Conservation (phyloP, 2,329 filamentous ascomycete genomes). For the Lecanicillium sp. region DNA sequence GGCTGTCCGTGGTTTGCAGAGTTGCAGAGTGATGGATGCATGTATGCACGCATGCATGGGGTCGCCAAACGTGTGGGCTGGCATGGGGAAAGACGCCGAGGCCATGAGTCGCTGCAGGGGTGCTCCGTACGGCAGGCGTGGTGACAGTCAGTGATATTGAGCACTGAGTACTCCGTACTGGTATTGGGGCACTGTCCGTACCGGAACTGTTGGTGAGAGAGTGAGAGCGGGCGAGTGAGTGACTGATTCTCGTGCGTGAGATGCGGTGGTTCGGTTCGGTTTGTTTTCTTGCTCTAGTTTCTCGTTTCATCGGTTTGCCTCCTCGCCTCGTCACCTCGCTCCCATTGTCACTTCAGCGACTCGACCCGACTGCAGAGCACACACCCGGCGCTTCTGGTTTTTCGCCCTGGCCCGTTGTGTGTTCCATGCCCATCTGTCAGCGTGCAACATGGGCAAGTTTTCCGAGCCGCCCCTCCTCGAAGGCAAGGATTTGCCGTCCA, state of each 20-base stretch:
- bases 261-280: no score
- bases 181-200: no score
- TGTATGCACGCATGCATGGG: slow-evolving; percentile 1
- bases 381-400: neutral
- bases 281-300: no score
- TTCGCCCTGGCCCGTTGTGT: slow-evolving; percentile 2
- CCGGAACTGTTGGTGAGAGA: no score
- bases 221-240: no score
- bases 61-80: slow-evolving; percentile 28
- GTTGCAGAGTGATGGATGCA: slow-evolving; percentile 20
- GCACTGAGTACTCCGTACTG: no score
- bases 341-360: no score
- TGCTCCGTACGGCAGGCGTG: neutral
- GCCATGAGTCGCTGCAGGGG: slow-evolving; percentile 13
- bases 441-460: slow-evolving; percentile 14
- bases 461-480: slow-evolving; percentile 6
- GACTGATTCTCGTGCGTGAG: no score
- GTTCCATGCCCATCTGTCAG: slow-evolving; percentile 15
- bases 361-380: no score
- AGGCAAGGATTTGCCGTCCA: slow-evolving; percentile 15
- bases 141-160: no score
- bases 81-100: slow-evolving; percentile 18
- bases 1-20: slow-evolving; percentile 18
- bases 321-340: no score
- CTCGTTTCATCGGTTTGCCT: neutral